A percentile compares a stretch with the other conserved stretches of the same genome.
Evolutionary conservation across 257 asterid genomes (phyloP).

Genomic region (Scutellaria galericulata): DNA sequence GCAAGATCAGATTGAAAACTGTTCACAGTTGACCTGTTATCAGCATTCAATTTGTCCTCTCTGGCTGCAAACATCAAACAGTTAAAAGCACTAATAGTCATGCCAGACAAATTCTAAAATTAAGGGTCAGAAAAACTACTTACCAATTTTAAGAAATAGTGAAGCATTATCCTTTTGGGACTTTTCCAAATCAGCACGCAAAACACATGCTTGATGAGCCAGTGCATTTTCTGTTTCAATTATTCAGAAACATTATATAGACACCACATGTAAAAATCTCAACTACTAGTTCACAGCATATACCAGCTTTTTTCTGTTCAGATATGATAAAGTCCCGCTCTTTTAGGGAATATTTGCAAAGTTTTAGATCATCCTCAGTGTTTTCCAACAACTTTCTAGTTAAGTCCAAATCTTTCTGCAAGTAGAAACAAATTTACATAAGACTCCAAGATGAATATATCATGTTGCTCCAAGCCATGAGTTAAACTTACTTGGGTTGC

Average conservation of each 20-base stretch:
- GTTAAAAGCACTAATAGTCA: slow-evolving; percentile 28
- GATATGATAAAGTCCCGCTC: slow-evolving; percentile 77
- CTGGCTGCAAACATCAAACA: slow-evolving; percentile 53
- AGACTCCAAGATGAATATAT: slow-evolving; percentile 30
- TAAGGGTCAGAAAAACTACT: slow-evolving; percentile 10
- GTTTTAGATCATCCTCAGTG: slow-evolving; percentile 65
- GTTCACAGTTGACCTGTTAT: slow-evolving; percentile 65
- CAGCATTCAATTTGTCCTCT: slow-evolving; percentile 72
- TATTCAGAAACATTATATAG: slow-evolving; percentile 27
- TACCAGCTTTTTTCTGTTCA: slow-evolving; percentile 90
- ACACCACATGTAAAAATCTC: slow-evolving; percentile 17
- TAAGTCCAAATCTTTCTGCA: slow-evolving; percentile 69
- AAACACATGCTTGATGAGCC: slow-evolving; percentile 79
- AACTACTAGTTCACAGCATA: slow-evolving; percentile 11
- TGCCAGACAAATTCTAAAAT: background rate
- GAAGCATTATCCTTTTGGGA: slow-evolving; percentile 69
- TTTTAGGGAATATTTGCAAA: slow-evolving; percentile 63
- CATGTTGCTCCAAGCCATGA: background rate
- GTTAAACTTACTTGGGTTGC: slow-evolving; percentile 60
- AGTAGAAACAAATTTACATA: slow-evolving; percentile 26
- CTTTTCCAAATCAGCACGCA: slow-evolving; percentile 83
- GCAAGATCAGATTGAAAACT: slow-evolving; percentile 70
- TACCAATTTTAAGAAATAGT: slow-evolving; percentile 70
- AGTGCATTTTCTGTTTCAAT: slow-evolving; percentile 68
- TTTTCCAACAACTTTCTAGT: slow-evolving; percentile 58